Percentiles rank a stretch among this genome's conserved stretches.
These are phyloP conservation scores for Salix dunnii DNA, from an alignment of 345 rosid genomes.

Conservation along the genomic window DNA sequence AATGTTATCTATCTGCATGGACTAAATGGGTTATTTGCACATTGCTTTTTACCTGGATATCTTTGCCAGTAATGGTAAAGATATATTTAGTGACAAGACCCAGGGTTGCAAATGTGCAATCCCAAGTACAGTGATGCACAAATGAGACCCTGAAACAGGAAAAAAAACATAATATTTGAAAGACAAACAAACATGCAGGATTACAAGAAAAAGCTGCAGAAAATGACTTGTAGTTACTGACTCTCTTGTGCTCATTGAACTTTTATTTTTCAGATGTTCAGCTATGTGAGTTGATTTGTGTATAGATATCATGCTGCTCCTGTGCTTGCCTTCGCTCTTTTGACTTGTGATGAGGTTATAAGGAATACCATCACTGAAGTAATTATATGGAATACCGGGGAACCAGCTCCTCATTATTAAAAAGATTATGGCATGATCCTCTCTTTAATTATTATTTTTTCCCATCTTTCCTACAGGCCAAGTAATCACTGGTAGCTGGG, in stretches of 20 bases:
- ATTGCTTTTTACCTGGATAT: not conserved
- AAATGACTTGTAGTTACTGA: not conserved
- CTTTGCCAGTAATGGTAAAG: not conserved
- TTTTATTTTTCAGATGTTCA: not conserved
- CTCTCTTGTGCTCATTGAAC: not conserved
- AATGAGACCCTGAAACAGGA: not conserved
- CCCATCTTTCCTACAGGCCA: slow-evolving; percentile 51
- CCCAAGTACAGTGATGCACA: not conserved
- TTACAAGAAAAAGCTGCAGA: not conserved
- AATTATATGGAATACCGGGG: not conserved
- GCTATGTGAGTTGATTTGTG: not conserved
- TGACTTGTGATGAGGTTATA: not conserved
- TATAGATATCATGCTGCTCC: not conserved
- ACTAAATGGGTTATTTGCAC: not conserved
- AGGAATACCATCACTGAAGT: not conserved
- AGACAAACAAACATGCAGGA: not conserved
- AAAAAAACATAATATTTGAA: not conserved
- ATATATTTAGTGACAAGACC: not conserved
- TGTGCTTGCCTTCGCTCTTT: not conserved
- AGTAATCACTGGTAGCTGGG: slow-evolving; percentile 97
- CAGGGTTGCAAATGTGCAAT: not conserved
- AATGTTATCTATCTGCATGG: not conserved
- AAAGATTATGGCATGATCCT: not conserved
- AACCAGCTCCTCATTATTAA: not conserved
- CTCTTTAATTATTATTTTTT: not conserved